Conservation (phyloP, 257 asterid genomes). For the Lycium barbarum region DNA sequence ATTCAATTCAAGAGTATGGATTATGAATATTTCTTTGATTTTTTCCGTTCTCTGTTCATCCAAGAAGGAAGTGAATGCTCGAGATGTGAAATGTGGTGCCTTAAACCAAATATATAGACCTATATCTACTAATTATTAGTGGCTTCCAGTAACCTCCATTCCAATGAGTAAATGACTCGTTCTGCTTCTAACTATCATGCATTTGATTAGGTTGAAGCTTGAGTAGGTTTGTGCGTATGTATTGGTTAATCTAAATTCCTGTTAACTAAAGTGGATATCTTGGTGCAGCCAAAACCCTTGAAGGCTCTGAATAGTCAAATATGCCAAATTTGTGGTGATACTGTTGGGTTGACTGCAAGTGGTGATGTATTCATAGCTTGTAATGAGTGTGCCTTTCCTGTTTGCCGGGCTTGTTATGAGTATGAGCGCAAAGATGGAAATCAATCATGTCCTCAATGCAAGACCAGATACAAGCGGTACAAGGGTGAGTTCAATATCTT, state of each 20-base stretch:
- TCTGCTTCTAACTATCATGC: background rate
- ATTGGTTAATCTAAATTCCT: constrained; percentile 26
- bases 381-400: constrained; percentile 94
- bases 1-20: background rate
- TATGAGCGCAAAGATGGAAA: constrained; percentile 93
- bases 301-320: constrained; percentile 72
- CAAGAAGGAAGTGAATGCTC: too few relatives aligned
- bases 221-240: background rate
- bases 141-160: background rate
- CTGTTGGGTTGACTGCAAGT: constrained; percentile 63
- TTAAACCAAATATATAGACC: too few relatives aligned
- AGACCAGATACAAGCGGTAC: constrained; percentile 86
- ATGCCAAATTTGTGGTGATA: constrained; percentile 92
- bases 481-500: constrained; percentile 56
- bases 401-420: constrained; percentile 91
- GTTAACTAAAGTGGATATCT: constrained; percentile 24
- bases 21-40: background rate
- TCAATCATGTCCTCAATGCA: constrained; percentile 90
- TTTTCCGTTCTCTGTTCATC: background rate
- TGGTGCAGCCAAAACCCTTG: constrained; percentile 73
- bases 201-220: constrained; percentile 13
- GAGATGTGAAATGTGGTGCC: too few relatives aligned
- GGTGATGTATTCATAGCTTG: constrained; percentile 93
- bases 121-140: background rate
- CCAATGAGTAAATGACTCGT: background rate